Percentiles rank a stretch among this genome's conserved stretches.
phyloP scores from a whole-genome alignment of 2,329 filamentous ascomycete genomes.

The Xylaria arbuscula region DNA sequence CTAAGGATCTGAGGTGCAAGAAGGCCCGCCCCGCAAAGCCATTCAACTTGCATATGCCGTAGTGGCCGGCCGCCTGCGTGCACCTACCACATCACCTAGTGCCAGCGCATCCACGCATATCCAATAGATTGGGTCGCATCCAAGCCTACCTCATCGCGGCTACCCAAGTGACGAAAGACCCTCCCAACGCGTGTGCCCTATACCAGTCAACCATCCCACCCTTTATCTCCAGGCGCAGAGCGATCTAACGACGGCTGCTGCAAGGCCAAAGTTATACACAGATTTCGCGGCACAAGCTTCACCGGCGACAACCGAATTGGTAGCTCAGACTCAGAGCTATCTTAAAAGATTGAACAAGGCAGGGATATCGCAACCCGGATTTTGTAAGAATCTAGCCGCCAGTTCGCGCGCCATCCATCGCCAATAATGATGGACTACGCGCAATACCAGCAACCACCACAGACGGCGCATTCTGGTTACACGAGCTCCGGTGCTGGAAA shows the following conservation, averaged over 20 bases:
- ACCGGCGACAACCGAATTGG: constrained; percentile 34
- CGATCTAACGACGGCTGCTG: constrained; percentile 43
- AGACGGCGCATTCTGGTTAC: constrained; percentile 74
- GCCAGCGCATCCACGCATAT: constrained; percentile 72
- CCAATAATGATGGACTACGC: constrained; percentile 77
- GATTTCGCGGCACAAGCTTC: constrained; percentile 37
- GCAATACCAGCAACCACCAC: constrained; percentile 76
- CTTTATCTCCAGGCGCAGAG: constrained; percentile 49
- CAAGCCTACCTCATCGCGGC: constrained; percentile 58
- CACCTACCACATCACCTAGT: constrained; percentile 63
- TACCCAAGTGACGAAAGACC: constrained; percentile 57
- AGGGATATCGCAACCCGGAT: constrained; percentile 48
- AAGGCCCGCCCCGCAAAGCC: constrained; percentile 57
- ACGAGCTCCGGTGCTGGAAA: constrained; percentile 65
- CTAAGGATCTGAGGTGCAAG: constrained; percentile 59
- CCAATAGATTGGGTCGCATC: constrained; percentile 67
- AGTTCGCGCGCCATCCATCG: constrained; percentile 43
- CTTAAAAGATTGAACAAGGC: constrained; percentile 45
- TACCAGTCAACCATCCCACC: constrained; percentile 54
- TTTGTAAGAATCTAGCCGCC: constrained; percentile 48
- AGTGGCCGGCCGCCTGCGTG: constrained; percentile 65
- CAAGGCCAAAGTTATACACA: constrained; percentile 43
- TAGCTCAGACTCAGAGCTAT: constrained; percentile 28
- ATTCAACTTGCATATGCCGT: constrained; percentile 70
- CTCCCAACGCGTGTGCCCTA: constrained; percentile 60